phyloP scores from a whole-genome alignment of 108 stramenopile genomes.

The Skeletonema potamos region DNA sequence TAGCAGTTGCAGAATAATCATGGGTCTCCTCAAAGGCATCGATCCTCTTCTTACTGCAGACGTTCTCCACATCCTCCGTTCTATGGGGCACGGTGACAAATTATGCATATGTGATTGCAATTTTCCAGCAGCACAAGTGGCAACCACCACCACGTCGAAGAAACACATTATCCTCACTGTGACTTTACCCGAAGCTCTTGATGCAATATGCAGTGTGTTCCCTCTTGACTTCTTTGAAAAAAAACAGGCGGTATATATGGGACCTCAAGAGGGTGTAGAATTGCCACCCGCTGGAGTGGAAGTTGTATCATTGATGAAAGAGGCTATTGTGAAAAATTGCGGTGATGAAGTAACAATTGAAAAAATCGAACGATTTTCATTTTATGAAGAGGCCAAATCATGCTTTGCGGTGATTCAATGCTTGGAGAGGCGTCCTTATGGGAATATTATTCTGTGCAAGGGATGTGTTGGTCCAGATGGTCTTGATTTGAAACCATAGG shows the following conservation, averaged over 20 bases:
- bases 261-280: constrained; percentile 40
- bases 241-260: constrained; percentile 42
- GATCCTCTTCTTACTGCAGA: constrained; percentile 57
- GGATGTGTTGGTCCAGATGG: constrained; percentile 58
- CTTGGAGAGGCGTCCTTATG: constrained; percentile 59
- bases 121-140: constrained; percentile 55
- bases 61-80: constrained; percentile 42
- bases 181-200: constrained; percentile 44
- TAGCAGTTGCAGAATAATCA: not conserved
- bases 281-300: constrained; percentile 43
- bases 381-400: constrained; percentile 51
- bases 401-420: constrained; percentile 57
- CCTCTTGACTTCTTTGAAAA: constrained; percentile 56
- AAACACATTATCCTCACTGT: constrained; percentile 47
- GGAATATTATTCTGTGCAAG: constrained; percentile 49
- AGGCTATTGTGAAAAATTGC: constrained; percentile 27
- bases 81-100: constrained; percentile 61
- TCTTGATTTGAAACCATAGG: constrained; percentile 46
- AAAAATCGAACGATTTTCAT: constrained; percentile 44
- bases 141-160: constrained; percentile 39
- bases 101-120: constrained; percentile 53
- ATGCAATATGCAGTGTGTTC: constrained; percentile 49
- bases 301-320: constrained; percentile 29
- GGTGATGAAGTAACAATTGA: constrained; percentile 19
- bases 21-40: constrained; percentile 58